Conservation (phyloP, 2,329 filamentous ascomycete species). For the Myriosclerotinia curreyana region DNA sequence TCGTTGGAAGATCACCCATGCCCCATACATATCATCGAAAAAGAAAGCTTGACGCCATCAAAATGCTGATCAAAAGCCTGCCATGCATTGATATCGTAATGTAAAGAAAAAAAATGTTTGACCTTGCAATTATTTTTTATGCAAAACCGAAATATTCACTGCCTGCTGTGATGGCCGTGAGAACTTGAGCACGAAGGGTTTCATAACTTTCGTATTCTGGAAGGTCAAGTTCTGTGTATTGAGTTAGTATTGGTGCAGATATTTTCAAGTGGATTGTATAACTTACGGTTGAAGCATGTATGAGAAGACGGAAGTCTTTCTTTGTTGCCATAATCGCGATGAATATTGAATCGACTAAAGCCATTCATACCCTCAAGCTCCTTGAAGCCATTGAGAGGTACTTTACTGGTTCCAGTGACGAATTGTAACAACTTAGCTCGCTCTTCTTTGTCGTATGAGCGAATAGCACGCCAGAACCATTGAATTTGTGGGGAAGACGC, state of each 20-base stretch:
- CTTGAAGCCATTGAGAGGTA: conserved; percentile 97
- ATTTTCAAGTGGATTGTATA: conserved; percentile 4
- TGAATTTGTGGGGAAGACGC: conserved; percentile 94
- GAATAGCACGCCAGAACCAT: conserved; percentile 98
- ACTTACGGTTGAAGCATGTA: conserved; percentile 99
- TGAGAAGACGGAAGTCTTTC: conserved; percentile 93
- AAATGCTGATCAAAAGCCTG: conserved; percentile 40
- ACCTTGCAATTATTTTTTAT: conserved; percentile 46
- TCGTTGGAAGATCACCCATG: conserved; percentile 24
- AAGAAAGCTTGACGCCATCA: conserved; percentile 33
- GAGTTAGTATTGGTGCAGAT: conserved; percentile 30
- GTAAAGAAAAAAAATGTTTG: conserved; percentile 29
- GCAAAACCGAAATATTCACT: conserved; percentile 98
- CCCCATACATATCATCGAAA: conserved; percentile 30
- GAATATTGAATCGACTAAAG: conserved; percentile 96
- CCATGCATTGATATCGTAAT: conserved; percentile 34
- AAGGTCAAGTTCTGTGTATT: conserved; percentile 78
- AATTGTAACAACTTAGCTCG: conserved; percentile 96
- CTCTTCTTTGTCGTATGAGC: conserved; percentile 98
- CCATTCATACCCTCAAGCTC: conserved; percentile 99
- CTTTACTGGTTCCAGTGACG: conserved; percentile 96
- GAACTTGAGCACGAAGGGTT: conserved; percentile 76
- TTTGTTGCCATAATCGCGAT: conserved; percentile 95
- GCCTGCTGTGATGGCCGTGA: conserved; percentile 96
- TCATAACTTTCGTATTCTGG: conserved; percentile 99